Evolutionary conservation across 2,329 filamentous ascomycete species (phyloP).

Genomic region (Phyllachora maydis): DNA sequence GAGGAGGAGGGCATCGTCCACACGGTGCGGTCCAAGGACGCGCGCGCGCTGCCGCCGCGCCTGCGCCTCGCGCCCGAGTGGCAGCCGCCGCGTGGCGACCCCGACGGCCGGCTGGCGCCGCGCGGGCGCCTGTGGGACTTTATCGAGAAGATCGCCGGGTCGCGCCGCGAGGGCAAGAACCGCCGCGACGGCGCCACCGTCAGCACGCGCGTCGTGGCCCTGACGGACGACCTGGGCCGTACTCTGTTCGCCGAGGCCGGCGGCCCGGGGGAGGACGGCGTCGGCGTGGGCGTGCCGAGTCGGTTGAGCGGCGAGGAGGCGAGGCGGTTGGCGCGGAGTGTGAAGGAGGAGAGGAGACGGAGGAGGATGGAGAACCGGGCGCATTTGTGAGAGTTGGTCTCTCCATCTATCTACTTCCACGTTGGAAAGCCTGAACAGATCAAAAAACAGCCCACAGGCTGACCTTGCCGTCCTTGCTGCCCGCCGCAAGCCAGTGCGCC

Average conservation of each 20-base stretch:
- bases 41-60: constrained; percentile 31
- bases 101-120: constrained; percentile 35
- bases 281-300: constrained; percentile 13
- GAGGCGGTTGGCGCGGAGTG: constrained; percentile 17
- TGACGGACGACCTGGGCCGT: constrained; percentile 55
- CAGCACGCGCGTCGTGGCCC: constrained; percentile 53
- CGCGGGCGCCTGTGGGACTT: constrained; percentile 78
- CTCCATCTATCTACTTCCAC: too few relatives aligned
- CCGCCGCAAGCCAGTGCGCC: constrained; percentile 77
- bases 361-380: constrained; percentile 28
- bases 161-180: constrained; percentile 84
- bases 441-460: constrained; percentile 91
- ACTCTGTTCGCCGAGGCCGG: constrained; percentile 43
- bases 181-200: constrained; percentile 83
- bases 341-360: constrained; percentile 24
- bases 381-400: constrained; percentile 10
- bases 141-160: constrained; percentile 67
- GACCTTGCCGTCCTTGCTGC: constrained; percentile 87
- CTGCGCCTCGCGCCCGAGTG: constrained; percentile 56
- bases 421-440: too few relatives aligned
- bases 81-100: constrained; percentile 49
- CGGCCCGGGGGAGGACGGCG: constrained; percentile 12
- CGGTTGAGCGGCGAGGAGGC: constrained; percentile 28
- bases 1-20: constrained; percentile 79
- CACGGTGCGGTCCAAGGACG: constrained; percentile 46